These are phyloP conservation scores for Clarireedia monteithiana DNA, from an alignment of 2,329 filamentous ascomycete genomes.

Conservation along the genomic window DNA sequence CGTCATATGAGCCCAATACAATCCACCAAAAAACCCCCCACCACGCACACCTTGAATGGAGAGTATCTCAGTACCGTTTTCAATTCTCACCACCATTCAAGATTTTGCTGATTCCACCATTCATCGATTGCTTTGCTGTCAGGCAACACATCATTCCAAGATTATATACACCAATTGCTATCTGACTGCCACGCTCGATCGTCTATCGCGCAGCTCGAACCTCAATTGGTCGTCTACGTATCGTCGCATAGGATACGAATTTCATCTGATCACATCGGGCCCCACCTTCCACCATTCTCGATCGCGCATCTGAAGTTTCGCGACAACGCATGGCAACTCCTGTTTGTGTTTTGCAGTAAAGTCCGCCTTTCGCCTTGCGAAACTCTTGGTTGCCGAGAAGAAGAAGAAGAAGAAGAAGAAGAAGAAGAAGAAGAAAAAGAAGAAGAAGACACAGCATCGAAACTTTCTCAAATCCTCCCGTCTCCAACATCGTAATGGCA, in stretches of 20 bases:
- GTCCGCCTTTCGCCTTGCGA: background rate
- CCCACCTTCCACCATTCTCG: background rate
- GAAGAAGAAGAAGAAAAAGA: too few relatives aligned
- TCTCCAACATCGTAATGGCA: background rate
- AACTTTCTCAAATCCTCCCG: background rate
- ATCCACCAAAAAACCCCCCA: background rate
- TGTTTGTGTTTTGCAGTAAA: conserved; percentile 3
- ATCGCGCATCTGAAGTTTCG: background rate
- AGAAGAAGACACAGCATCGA: too few relatives aligned
- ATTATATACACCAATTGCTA: too few relatives aligned
- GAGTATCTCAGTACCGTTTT: background rate
- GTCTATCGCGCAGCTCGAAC: too few relatives aligned
- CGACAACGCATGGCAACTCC: conserved; percentile 9
- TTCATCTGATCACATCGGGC: conserved; percentile 1
- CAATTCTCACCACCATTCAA: background rate
- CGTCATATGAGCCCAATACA: background rate
- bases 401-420: too few relatives aligned
- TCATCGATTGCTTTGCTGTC: too few relatives aligned
- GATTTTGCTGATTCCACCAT: background rate
- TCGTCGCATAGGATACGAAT: background rate
- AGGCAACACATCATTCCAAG: too few relatives aligned
- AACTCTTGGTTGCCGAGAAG: too few relatives aligned
- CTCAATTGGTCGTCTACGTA: too few relatives aligned
- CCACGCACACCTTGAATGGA: background rate
- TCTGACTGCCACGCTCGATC: too few relatives aligned